Conservation (phyloP, 805 yeast genomes). For the Candida pseudofarinosa region DNA sequence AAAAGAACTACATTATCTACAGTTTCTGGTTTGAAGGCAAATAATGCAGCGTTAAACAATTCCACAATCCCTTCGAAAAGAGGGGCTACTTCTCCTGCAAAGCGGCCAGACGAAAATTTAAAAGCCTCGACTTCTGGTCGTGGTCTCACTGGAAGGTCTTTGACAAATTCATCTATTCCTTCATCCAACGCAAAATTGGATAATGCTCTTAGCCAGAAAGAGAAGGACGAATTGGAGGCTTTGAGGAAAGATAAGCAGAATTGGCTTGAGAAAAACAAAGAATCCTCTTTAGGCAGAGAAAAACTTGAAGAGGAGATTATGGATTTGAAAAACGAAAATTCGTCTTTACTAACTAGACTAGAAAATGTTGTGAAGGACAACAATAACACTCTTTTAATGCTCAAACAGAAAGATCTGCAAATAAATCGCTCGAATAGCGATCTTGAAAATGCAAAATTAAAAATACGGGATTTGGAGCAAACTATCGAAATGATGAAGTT, state of each 20-base stretch:
- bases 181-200: constrained; percentile 7
- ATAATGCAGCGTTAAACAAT: constrained; percentile 9
- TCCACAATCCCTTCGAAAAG: constrained; percentile 60
- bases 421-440: constrained; percentile 58
- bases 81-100: constrained; percentile 67
- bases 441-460: constrained; percentile 52
- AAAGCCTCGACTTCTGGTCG: constrained; percentile 30
- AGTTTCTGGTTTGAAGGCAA: background rate
- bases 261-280: constrained; percentile 33
- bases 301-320: constrained; percentile 21
- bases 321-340: constrained; percentile 21
- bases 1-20: background rate
- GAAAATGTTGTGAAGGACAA: constrained; percentile 48
- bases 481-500: constrained; percentile 30
- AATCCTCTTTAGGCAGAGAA: constrained; percentile 14
- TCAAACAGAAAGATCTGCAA: constrained; percentile 69
- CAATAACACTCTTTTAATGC: constrained; percentile 45
- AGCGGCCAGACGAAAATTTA: constrained; percentile 30
- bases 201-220: constrained; percentile 15
- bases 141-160: constrained; percentile 42
- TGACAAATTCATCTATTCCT: constrained; percentile 17
- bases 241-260: constrained; percentile 51
- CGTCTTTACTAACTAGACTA: constrained; percentile 20
- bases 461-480: constrained; percentile 51
- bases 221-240: constrained; percentile 44